A percentile compares a stretch with the other conserved stretches of the same genome.
Evolutionary conservation across 2,329 filamentous ascomycete species (phyloP).

Genomic region (Trichoderma sp.): DNA sequence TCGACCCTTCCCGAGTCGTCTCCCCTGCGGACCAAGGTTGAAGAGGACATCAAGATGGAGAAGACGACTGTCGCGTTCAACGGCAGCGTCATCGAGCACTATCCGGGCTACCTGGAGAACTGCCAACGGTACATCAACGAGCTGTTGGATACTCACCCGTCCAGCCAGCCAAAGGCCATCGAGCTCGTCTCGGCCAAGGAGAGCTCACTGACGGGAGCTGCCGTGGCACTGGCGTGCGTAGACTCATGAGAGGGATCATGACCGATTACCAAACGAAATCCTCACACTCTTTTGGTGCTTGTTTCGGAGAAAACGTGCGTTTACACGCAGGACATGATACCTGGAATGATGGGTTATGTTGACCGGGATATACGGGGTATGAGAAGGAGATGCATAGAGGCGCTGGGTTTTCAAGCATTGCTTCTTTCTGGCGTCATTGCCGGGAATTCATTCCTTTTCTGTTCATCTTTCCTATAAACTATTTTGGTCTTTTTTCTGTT

Average conservation of each 20-base stretch:
- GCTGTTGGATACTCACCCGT: conserved; percentile 49
- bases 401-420: conserved; percentile 27
- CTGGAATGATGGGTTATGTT: conserved; percentile 26
- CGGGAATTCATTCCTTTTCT: conserved; percentile 2
- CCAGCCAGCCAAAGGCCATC: conserved; percentile 50
- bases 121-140: conserved; percentile 67
- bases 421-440: conserved; percentile 23
- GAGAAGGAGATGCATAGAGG: conserved; percentile 31
- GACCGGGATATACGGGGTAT: conserved; percentile 27
- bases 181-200: conserved; percentile 70
- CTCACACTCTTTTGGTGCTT: background rate
- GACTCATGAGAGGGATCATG: conserved; percentile 31
- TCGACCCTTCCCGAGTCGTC: conserved; percentile 39
- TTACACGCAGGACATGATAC: conserved; percentile 23
- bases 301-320: conserved; percentile 8
- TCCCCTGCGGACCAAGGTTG: conserved; percentile 48
- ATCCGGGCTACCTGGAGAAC: conserved; percentile 64
- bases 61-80: conserved; percentile 72
- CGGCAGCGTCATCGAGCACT: conserved; percentile 77
- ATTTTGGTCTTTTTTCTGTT: conserved; percentile 6
- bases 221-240: conserved; percentile 63
- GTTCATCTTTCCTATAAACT: background rate
- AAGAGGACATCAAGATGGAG: conserved; percentile 52
- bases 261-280: background rate
- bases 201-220: conserved; percentile 74